Base-by-base conservation (phyloP, 495 filamentous ascomycete species). In the Amniculicola lignicola region DNA sequence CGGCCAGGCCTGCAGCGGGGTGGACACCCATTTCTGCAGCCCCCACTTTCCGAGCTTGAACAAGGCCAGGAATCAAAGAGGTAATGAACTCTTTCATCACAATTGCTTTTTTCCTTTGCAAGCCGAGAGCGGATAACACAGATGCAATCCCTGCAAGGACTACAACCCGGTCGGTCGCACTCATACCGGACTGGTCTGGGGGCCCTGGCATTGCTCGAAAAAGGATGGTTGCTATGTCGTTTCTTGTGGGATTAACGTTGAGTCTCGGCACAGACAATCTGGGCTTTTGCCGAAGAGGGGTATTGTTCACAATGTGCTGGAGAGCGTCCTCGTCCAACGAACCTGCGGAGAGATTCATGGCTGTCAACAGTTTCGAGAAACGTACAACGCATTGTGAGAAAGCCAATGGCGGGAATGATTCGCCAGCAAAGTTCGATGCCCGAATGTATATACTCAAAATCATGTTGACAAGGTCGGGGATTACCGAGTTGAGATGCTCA, bases 11-110 rank as follows among this genome's bases (percentile, higher is more conserved):
- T 21, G 64, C 64, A 23, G 93, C 90, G 39, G 94, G 94, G 70
- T 97, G 93, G 38, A 98, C 86, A 3, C 94, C 93, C 51, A 92
- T 85, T 61, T 96, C 93, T 16, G 94, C 93, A 47, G 93, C 94
- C 27, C 90, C 90, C 49, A 89, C 78, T 49, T 94, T 96, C 33
- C 93, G 78, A 14, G 94, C 94, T 68, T 95, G 88, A n/a, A 95
- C 85, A 24, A 98, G 74, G 0, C 85, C 88, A 50, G 86, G 86
- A 47, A 93, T 86, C 51, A 96, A 75, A 25, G 88, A 81, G n/a
- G 81, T 80, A 6, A 97, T 74, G 48, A 95, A 77, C 63, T 96
- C 91, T 58, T 85, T 83, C 54, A 95, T 74, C 2, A 96, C 79
- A 61, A 96, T 80, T 2, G 86, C 90, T 67, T 94, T 94, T 68